These are phyloP conservation scores for Trichocladium uniseriatum DNA, from an alignment of 495 filamentous ascomycete genomes.

Conservation along the genomic window DNA sequence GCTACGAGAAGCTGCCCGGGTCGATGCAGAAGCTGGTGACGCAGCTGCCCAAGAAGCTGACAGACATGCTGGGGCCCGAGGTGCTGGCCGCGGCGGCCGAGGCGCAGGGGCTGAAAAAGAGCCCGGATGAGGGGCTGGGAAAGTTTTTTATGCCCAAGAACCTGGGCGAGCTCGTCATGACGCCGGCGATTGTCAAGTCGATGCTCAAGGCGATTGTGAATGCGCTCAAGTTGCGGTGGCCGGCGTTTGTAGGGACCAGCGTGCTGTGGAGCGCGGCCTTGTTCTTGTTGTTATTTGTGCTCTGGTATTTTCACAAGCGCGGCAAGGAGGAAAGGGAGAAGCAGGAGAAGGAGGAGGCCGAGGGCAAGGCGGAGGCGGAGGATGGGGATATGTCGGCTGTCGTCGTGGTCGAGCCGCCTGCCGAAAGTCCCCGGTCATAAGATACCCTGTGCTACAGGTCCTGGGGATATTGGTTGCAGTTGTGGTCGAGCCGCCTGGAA, in stretches of 20 bases:
- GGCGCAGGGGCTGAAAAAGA: constrained; percentile 47
- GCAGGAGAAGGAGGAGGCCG: constrained; percentile 39
- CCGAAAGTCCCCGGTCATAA: not conserved
- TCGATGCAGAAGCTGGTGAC: constrained; percentile 83
- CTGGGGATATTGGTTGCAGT: not conserved
- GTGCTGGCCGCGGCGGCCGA: constrained; percentile 58
- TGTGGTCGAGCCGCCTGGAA: constrained; percentile 1
- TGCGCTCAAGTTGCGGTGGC: constrained; percentile 73
- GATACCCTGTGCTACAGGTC: too few relatives aligned
- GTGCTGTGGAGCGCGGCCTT: constrained; percentile 77
- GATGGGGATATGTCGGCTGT: constrained; percentile 5
- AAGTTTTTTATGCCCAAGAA: constrained; percentile 33
- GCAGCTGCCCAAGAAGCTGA: constrained; percentile 74
- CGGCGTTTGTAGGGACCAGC: constrained; percentile 75
- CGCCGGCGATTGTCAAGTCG: constrained; percentile 71
- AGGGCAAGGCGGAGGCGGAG: not conserved
- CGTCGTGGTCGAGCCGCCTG: not conserved
- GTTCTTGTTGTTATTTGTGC: constrained; percentile 75
- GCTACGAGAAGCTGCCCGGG: constrained; percentile 66
- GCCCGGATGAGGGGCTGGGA: constrained; percentile 21
- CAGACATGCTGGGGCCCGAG: constrained; percentile 63
- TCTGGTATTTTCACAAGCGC: constrained; percentile 97
- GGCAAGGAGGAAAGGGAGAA: constrained; percentile 77
- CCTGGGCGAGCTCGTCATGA: constrained; percentile 72
- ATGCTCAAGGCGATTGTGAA: constrained; percentile 81